These are phyloP conservation scores for Talaromyces wortmannii DNA, from an alignment of 495 filamentous ascomycete species.

Conservation along the genomic window DNA sequence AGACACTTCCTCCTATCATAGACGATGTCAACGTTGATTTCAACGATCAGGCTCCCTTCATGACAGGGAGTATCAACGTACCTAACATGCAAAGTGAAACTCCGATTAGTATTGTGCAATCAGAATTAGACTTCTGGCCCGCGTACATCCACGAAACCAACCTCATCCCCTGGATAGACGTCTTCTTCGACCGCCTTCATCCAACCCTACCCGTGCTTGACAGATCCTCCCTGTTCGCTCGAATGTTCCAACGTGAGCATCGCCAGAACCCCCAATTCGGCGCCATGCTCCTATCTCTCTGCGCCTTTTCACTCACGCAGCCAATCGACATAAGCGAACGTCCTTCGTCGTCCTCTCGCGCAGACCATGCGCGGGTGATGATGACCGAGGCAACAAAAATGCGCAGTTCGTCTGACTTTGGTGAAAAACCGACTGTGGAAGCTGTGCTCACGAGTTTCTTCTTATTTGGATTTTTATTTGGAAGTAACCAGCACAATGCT, in stretches of 20 bases:
- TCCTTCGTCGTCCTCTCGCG: constrained; percentile 33
- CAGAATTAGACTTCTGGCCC: constrained; percentile 18
- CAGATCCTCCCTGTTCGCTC: constrained; percentile 54
- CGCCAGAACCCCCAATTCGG: constrained; percentile 62
- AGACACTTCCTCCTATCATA: constrained; percentile 33
- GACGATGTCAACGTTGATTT: constrained; percentile 10
- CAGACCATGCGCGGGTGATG: constrained; percentile 49
- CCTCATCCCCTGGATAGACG: constrained; percentile 60
- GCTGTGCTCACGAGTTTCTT: constrained; percentile 74
- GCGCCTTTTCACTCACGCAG: constrained; percentile 80
- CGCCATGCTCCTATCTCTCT: constrained; percentile 62
- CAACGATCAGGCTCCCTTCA: constrained; percentile 7
- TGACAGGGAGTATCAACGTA: background rate
- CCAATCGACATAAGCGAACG: constrained; percentile 54
- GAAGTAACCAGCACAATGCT: constrained; percentile 50
- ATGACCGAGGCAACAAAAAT: constrained; percentile 73
- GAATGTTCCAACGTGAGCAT: constrained; percentile 54
- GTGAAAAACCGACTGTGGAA: constrained; percentile 63
- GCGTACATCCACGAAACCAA: constrained; percentile 30
- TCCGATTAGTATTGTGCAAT: constrained; percentile 9
- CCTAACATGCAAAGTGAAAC: constrained; percentile 15
- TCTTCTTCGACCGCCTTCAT: constrained; percentile 79
- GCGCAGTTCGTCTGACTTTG: constrained; percentile 67
- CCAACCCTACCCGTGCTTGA: constrained; percentile 73
- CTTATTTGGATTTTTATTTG: constrained; percentile 69